Evolutionary conservation across 192 early-diverging fungal genomes (phyloP).

Genomic region (Coemansia brasiliensis): DNA sequence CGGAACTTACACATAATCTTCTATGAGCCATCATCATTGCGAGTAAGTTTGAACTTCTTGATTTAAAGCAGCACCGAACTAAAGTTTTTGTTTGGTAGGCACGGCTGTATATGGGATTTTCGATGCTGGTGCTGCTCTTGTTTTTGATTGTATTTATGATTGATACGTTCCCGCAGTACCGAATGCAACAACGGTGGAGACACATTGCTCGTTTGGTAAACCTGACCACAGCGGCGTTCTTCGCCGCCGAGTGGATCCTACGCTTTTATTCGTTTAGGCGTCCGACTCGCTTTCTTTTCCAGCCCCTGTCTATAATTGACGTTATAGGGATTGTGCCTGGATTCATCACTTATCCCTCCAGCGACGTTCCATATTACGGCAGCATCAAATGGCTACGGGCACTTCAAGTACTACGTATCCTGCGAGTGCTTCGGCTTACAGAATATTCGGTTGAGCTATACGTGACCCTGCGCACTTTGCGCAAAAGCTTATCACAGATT

Average conservation of each 20-base stretch:
- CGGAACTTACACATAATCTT: conserved; percentile 39
- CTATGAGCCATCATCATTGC: conserved; percentile 45
- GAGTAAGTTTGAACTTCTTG: conserved; percentile 23
- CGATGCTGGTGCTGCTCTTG: conserved; percentile 37
- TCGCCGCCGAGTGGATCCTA: conserved; percentile 44
- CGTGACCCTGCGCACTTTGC: conserved; percentile 44
- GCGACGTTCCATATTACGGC: conserved; percentile 14
- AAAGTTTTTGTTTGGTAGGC: conserved; percentile 19
- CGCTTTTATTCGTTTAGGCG: conserved; percentile 38
- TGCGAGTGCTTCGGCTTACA: conserved; percentile 45
- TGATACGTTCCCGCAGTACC: conserved; percentile 50
- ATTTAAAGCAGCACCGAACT: too few species aligned
- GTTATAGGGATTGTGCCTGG: conserved; percentile 39
- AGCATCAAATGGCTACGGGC: conserved; percentile 47
- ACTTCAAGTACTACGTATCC: conserved; percentile 37
- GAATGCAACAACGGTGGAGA: conserved; percentile 33
- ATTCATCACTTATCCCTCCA: conserved; percentile 21
- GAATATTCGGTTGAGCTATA: conserved; percentile 51
- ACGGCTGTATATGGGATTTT: conserved; percentile 42
- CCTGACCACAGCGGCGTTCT: conserved; percentile 37
- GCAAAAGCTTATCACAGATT: conserved; percentile 43
- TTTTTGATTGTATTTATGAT: conserved; percentile 56
- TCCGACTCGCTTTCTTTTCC: conserved; percentile 19
- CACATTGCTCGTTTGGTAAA: conserved; percentile 29
- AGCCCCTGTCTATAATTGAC: conserved; percentile 42